These are phyloP conservation scores for Nectriaceae sp. DNA, from an alignment of 2,329 filamentous ascomycete genomes.

Conservation along the genomic window DNA sequence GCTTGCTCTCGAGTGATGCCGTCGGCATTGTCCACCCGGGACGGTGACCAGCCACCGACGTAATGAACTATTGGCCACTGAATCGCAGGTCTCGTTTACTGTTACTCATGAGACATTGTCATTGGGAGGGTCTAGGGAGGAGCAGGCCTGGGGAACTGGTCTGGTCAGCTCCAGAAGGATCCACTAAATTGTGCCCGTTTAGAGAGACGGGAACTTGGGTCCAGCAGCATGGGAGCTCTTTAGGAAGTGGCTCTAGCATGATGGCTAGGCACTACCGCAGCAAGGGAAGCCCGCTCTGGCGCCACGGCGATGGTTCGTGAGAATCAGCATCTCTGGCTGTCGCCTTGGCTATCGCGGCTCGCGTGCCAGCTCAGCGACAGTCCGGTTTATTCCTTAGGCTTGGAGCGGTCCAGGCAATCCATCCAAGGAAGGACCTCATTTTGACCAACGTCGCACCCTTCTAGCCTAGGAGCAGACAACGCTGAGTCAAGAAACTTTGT, in stretches of 20 bases:
- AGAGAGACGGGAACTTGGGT: conserved; percentile 17
- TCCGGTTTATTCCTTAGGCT: conserved; percentile 15
- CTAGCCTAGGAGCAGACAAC: background rate
- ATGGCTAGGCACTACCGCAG: conserved; percentile 21
- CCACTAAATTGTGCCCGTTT: conserved; percentile 10
- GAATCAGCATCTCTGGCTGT: conserved; percentile 9
- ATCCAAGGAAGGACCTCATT: background rate
- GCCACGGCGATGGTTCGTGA: conserved; percentile 25
- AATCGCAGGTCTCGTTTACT: conserved; percentile 17
- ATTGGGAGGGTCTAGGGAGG: conserved; percentile 15
- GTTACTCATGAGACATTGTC: conserved; percentile 16
- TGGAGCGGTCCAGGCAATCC: background rate
- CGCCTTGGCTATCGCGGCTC: conserved; percentile 30
- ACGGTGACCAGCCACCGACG: conserved; percentile 29
- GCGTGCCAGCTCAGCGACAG: conserved; percentile 20
- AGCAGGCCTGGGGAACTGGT: background rate
- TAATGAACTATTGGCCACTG: conserved; percentile 19
- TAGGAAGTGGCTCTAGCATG: conserved; percentile 21
- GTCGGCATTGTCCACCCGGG: conserved; percentile 26
- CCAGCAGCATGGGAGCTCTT: conserved; percentile 25
- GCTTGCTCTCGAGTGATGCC: conserved; percentile 20
- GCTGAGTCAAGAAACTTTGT: conserved; percentile 22
- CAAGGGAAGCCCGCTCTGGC: conserved; percentile 15
- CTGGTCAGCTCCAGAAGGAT: conserved; percentile 6
- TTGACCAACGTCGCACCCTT: background rate